phyloP scores from a whole-genome alignment of 352 stramenopile genomes.

The Phytophthora rubi region DNA sequence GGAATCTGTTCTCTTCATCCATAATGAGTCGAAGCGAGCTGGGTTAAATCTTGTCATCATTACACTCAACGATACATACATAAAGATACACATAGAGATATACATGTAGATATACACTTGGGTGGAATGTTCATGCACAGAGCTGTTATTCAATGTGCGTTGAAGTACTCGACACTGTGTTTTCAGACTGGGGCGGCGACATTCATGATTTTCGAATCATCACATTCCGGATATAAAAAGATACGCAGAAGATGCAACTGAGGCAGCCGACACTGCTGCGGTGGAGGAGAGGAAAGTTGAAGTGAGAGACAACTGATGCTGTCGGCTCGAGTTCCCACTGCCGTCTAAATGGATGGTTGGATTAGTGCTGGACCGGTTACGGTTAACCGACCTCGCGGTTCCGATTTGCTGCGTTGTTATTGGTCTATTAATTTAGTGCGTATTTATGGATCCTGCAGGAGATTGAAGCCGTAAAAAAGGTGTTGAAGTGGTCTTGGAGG shows the following conservation, averaged over 20 bases:
- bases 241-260: slow-evolving; percentile 13
- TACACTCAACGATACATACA: slow-evolving; percentile 56
- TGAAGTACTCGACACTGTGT: slow-evolving; percentile 84
- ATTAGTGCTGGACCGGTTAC: slow-evolving; percentile 27
- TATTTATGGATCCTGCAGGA: not conserved
- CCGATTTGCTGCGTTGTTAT: not conserved
- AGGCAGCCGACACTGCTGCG: slow-evolving; percentile 2
- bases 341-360: slow-evolving; percentile 33
- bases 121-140: slow-evolving; percentile 83
- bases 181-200: slow-evolving; percentile 90
- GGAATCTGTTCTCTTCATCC: slow-evolving; percentile 91
- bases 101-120: slow-evolving; percentile 31
- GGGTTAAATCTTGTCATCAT: slow-evolving; percentile 90
- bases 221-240: slow-evolving; percentile 61
- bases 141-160: slow-evolving; percentile 82
- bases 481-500: not conserved
- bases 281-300: slow-evolving; percentile 21
- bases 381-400: not conserved
- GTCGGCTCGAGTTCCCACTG: not conserved
- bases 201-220: slow-evolving; percentile 90
- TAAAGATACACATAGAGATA: not conserved
- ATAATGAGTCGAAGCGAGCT: slow-evolving; percentile 88
- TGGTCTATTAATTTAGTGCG: not conserved
- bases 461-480: not conserved
- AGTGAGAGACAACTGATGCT: slow-evolving; percentile 6